A percentile compares a stretch with the other conserved stretches of the same genome.
Conservation (phyloP, 257 asterid species). For the Nicotiana sylvestris region DNA sequence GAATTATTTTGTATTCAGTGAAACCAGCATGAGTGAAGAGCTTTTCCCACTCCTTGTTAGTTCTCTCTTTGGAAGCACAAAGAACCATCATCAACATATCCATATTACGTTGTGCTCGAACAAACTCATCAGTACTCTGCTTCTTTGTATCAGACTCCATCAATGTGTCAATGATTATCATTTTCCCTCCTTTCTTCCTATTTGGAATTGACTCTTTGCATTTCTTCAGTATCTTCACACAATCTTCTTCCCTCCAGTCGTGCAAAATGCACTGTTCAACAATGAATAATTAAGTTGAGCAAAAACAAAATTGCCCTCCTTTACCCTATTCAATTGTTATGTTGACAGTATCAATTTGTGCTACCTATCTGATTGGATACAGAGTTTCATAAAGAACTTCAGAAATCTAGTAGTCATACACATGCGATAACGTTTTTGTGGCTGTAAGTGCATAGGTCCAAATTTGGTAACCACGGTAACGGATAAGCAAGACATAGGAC, state of each 20-base stretch:
- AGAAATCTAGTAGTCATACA: no score
- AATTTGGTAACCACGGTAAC: no score
- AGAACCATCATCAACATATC: not conserved
- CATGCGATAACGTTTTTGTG: no score
- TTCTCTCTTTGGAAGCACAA: not conserved
- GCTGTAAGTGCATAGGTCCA: no score
- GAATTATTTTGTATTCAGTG: not conserved
- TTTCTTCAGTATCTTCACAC: slow-evolving; percentile 9
- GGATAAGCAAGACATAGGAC: no score
- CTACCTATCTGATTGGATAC: no score
- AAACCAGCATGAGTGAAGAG: not conserved
- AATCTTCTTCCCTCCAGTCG: not conserved
- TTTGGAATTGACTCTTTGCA: slow-evolving; percentile 10
- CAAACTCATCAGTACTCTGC: not conserved
- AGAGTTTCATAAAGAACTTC: no score
- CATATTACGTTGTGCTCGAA: not conserved
- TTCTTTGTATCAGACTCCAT: not conserved
- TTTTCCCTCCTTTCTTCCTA: not conserved
- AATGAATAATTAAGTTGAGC: not conserved
- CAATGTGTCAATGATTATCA: not conserved
- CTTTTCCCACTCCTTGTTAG: not conserved
- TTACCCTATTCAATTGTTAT: no score
- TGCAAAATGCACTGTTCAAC: not conserved
- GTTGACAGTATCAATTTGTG: no score
- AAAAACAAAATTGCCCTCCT: no score